Percentiles rank a stretch among this genome's conserved stretches.
Evolutionary conservation across 1,284 basidiomycete species (phyloP).

Genomic region (Melampsora occidentalis): DNA sequence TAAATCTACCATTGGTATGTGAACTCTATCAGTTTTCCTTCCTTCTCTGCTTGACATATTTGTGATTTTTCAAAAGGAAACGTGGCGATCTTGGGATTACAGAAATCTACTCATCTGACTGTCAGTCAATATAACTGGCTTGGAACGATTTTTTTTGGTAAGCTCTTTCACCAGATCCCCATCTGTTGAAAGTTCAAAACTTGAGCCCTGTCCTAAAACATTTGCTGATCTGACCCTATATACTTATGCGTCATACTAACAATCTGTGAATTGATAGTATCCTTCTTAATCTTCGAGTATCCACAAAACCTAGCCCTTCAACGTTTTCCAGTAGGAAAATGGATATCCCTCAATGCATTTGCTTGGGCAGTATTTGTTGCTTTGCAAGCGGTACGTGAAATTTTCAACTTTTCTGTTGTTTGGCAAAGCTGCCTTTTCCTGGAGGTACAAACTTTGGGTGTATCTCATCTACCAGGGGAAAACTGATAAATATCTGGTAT

Average conservation of each 20-base stretch:
- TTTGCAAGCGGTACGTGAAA: neutral
- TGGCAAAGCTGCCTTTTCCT: neutral
- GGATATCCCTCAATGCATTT: neutral
- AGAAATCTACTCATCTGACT: neutral
- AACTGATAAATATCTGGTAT: neutral
- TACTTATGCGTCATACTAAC: neutral
- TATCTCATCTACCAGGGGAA: neutral
- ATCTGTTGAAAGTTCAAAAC: neutral
- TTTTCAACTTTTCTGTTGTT: neutral
- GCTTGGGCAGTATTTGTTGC: neutral
- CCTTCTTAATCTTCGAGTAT: neutral
- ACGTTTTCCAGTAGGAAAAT: constrained; percentile 10
- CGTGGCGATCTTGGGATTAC: neutral
- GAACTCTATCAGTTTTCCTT: too few species aligned
- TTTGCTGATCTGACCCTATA: neutral
- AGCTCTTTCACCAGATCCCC: neutral
- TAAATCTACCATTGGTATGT: neutral
- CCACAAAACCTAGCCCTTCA: constrained; percentile 6
- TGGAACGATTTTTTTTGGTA: constrained; percentile 3
- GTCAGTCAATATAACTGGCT: constrained; percentile 11
- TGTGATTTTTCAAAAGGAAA: neutral
- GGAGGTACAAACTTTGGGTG: neutral
- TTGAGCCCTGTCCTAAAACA: neutral
- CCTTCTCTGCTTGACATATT: too few species aligned
- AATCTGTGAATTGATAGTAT: neutral